Evolutionary conservation across 768 basidiomycete genomes (phyloP).

Genomic region (Leccinum rimulosum): DNA sequence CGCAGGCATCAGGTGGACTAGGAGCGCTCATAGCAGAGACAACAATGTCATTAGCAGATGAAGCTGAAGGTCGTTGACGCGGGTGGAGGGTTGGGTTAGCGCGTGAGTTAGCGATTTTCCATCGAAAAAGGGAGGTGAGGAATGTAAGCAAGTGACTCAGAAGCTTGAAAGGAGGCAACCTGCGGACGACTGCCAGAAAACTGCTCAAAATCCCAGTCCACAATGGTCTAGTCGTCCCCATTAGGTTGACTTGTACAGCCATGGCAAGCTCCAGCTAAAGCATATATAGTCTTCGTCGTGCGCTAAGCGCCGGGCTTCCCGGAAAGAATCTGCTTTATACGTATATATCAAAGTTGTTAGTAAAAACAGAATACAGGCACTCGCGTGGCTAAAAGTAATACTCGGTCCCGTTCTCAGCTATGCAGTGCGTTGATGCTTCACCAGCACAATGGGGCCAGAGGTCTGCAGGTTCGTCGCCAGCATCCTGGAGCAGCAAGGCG

Average conservation of each 20-base stretch:
- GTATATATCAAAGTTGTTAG: neutral
- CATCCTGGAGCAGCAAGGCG: conserved; percentile 61
- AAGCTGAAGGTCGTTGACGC: neutral
- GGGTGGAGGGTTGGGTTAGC: neutral
- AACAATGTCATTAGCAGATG: neutral
- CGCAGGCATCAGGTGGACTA: neutral
- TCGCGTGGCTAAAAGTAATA: conserved; percentile 8
- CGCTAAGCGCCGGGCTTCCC: neutral
- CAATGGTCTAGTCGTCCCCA: neutral
- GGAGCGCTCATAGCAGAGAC: neutral
- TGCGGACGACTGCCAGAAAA: neutral
- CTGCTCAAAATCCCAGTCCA: neutral
- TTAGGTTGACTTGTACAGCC: neutral
- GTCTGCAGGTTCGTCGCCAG: conserved; percentile 64
- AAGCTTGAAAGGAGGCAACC: neutral
- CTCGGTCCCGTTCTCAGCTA: conserved; percentile 54
- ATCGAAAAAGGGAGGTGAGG: conserved; percentile 5
- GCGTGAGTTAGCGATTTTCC: neutral
- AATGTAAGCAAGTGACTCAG: conserved; percentile 2
- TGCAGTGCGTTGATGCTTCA: conserved; percentile 48
- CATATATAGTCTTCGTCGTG: neutral
- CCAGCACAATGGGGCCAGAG: conserved; percentile 53
- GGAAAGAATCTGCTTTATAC: no score
- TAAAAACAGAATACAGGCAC: neutral
- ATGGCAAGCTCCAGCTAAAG: neutral